Evolutionary conservation across 345 rosid genomes (phyloP).

Genomic region (Gossypium raimondii): DNA sequence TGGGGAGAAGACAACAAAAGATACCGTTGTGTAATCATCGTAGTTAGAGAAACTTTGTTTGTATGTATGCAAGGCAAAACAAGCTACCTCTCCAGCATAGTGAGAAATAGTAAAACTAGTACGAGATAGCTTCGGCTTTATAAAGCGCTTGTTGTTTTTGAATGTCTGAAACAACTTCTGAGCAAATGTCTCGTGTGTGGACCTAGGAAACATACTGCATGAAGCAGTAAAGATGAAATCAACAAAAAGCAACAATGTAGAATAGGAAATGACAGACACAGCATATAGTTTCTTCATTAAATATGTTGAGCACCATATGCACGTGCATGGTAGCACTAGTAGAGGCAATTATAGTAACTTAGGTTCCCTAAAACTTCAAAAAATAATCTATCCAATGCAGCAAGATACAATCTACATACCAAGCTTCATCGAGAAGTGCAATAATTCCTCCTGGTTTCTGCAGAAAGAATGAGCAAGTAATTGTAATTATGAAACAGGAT

Average conservation of each 20-base stretch:
- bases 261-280: conserved; percentile 1
- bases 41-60: not conserved
- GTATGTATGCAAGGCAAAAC: conserved; percentile 19
- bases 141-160: conserved; percentile 87
- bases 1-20: conserved; percentile 28
- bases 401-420: conserved; percentile 46
- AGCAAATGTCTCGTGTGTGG: conserved; percentile 98
- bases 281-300: not conserved
- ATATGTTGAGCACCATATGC: conserved; percentile 11
- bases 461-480: conserved; percentile 25
- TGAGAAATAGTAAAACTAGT: conserved; percentile 91
- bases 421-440: conserved; percentile 98
- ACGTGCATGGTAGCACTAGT: not conserved
- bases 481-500: conserved; percentile 14
- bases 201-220: conserved; percentile 93
- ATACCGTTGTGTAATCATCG: conserved; percentile 11
- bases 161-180: conserved; percentile 97
- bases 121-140: conserved; percentile 97
- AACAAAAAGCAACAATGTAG: conserved; percentile 15
- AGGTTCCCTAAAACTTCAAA: conserved; percentile 13
- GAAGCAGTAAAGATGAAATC: conserved; percentile 27
- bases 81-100: conserved; percentile 96
- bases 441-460: conserved; percentile 99
- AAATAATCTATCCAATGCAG: conserved; percentile 12
- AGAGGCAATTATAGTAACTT: not conserved